A percentile compares a stretch with the other conserved stretches of the same genome.
These are phyloP conservation scores for Trypethelium eluteriae DNA, from an alignment of 495 filamentous ascomycete species.

Conservation along the genomic window DNA sequence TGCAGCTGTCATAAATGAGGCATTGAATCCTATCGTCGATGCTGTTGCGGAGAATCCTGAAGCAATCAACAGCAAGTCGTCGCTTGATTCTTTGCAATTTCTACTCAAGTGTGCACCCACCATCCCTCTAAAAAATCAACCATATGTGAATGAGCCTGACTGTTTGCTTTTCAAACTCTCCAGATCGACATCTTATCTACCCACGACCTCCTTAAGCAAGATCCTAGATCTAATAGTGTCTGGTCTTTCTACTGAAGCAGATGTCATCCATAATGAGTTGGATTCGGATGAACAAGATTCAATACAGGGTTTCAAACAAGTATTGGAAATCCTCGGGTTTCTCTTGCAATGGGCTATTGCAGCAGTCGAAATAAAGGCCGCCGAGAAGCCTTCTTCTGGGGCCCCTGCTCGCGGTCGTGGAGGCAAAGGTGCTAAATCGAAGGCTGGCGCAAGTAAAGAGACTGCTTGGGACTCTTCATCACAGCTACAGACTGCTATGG, in stretches of 20 bases:
- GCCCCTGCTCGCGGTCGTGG: slow-evolving; percentile 59
- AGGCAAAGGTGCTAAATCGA: slow-evolving; percentile 69
- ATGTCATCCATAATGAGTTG: slow-evolving; percentile 74
- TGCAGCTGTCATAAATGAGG: slow-evolving; percentile 65
- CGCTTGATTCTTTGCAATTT: slow-evolving; percentile 90
- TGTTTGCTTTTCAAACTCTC: slow-evolving; percentile 59
- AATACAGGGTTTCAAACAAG: slow-evolving; percentile 71
- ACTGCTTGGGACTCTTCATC: slow-evolving; percentile 77
- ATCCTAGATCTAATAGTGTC: slow-evolving; percentile 89
- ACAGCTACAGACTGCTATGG: slow-evolving; percentile 80
- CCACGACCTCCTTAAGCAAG: slow-evolving; percentile 76
- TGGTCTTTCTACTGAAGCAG: slow-evolving; percentile 86
- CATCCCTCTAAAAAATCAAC: slow-evolving; percentile 44
- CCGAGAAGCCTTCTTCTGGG: slow-evolving; percentile 70
- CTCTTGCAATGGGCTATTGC: slow-evolving; percentile 91
- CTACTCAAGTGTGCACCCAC: slow-evolving; percentile 87
- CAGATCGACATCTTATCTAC: slow-evolving; percentile 78
- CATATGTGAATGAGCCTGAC: slow-evolving; percentile 38
- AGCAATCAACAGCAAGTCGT: slow-evolving; percentile 64
- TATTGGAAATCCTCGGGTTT: slow-evolving; percentile 92
- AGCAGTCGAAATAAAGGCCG: slow-evolving; percentile 84
- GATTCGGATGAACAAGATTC: slow-evolving; percentile 82
- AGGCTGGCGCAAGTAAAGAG: slow-evolving; percentile 53
- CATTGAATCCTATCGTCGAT: slow-evolving; percentile 89
- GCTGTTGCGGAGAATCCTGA: slow-evolving; percentile 86